These are phyloP conservation scores for Candida methanosorbosa DNA, from an alignment of 805 yeast species.

Conservation along the genomic window DNA sequence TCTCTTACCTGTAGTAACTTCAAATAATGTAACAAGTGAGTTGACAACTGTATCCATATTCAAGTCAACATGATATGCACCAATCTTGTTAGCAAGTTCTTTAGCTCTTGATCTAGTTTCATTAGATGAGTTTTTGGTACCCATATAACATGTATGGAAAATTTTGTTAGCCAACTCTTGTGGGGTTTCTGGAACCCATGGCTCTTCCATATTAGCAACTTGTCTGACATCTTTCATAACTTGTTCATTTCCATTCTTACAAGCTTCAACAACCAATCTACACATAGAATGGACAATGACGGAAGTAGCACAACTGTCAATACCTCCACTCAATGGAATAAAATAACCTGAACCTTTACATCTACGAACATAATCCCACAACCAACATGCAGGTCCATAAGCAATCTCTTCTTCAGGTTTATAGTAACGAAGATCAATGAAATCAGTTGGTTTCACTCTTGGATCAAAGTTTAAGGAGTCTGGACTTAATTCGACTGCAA, in stretches of 20 bases:
- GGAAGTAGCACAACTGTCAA: conserved; percentile 97
- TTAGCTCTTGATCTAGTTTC: conserved; percentile 84
- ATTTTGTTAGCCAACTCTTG: conserved; percentile 66
- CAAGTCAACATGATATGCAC: conserved; percentile 84
- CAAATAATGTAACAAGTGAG: conserved; percentile 69
- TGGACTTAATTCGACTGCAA: conserved; percentile 62
- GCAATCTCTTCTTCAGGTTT: conserved; percentile 95
- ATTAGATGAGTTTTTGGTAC: conserved; percentile 81
- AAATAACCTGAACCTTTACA: conserved; percentile 88
- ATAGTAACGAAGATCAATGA: conserved; percentile 51
- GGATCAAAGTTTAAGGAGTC: conserved; percentile 52
- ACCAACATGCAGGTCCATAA: conserved; percentile 98
- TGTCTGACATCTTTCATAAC: conserved; percentile 71
- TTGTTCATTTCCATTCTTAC: conserved; percentile 56
- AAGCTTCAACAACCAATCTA: conserved; percentile 66
- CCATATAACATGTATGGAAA: conserved; percentile 93
- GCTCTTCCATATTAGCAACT: conserved; percentile 46
- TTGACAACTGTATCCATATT: conserved; percentile 83
- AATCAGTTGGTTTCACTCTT: conserved; percentile 45
- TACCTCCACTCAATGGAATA: conserved; percentile 93
- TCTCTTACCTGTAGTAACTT: conserved; percentile 80
- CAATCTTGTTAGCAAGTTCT: conserved; percentile 63
- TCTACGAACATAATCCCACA: conserved; percentile 95
- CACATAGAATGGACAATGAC: conserved; percentile 94
- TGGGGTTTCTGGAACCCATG: conserved; percentile 67